These are phyloP conservation scores for Chimonanthus salicifolius DNA, from an alignment of 164 flowering plant species.

Conservation along the genomic window DNA sequence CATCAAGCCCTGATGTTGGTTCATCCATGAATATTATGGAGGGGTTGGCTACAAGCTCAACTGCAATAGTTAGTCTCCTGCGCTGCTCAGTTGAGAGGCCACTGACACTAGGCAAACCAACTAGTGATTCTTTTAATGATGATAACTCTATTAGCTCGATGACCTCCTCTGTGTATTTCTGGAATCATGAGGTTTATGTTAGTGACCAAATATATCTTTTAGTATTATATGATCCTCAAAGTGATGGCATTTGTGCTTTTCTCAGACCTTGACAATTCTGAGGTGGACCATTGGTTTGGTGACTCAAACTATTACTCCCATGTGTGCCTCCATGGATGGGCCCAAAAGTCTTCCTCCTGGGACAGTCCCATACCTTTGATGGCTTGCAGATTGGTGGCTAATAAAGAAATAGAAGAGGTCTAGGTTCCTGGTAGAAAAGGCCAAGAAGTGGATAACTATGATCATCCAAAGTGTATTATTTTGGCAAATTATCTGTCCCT, in stretches of 20 bases:
- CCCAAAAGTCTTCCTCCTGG: no score
- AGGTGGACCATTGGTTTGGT: neutral
- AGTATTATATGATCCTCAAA: no score
- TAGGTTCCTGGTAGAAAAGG: neutral
- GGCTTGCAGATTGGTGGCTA: neutral
- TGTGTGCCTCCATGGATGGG: neutral
- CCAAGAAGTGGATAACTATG: neutral
- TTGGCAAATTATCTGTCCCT: neutral
- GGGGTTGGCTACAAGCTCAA: constrained; percentile 82
- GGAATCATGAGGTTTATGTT: constrained; percentile 1
- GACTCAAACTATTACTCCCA: neutral
- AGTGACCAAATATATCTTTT: neutral
- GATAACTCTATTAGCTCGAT: constrained; percentile 69
- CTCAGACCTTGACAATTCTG: no score
- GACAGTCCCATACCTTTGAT: no score
- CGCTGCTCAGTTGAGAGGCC: constrained; percentile 85
- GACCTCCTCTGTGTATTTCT: constrained; percentile 72
- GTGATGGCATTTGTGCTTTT: no score
- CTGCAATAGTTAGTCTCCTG: constrained; percentile 75
- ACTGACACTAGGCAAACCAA: constrained; percentile 63
- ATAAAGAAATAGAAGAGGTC: neutral
- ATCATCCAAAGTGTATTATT: neutral
- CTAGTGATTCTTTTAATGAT: constrained; percentile 53
- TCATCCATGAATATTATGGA: constrained; percentile 85
- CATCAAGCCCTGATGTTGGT: constrained; percentile 83